phyloP scores from a whole-genome alignment of 2,329 filamentous ascomycete genomes.

The Neopestalotiopsis rosae region DNA sequence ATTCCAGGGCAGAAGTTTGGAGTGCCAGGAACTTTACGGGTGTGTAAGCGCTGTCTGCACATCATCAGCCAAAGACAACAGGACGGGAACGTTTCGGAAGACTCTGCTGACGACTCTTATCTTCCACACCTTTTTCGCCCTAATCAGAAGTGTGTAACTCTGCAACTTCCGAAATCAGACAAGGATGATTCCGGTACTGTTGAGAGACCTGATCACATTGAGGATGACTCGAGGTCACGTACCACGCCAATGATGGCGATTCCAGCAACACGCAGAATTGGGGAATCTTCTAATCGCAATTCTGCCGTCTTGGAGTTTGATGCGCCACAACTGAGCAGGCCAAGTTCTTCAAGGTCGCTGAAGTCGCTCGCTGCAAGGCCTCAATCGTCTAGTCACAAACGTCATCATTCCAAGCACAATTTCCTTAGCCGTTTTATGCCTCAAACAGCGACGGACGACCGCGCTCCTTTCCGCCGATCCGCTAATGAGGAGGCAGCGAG shows the following conservation, averaged over 20 bases:
- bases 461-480: slow-evolving; percentile 84
- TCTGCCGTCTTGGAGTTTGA: slow-evolving; percentile 93
- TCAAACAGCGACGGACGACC: slow-evolving; percentile 67
- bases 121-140: slow-evolving; percentile 67
- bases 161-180: slow-evolving; percentile 43
- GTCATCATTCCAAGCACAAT: slow-evolving; percentile 87
- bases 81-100: slow-evolving; percentile 85
- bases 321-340: slow-evolving; percentile 80
- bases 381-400: slow-evolving; percentile 79
- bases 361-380: slow-evolving; percentile 77
- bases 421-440: slow-evolving; percentile 77
- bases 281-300: slow-evolving; percentile 79
- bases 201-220: slow-evolving; percentile 48
- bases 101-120: slow-evolving; percentile 78
- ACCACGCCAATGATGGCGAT: slow-evolving; percentile 76
- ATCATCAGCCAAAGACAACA: slow-evolving; percentile 91
- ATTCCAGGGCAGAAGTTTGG: slow-evolving; percentile 88
- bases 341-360: slow-evolving; percentile 90
- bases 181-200: slow-evolving; percentile 45
- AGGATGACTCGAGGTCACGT: slow-evolving; percentile 56
- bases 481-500: slow-evolving; percentile 68
- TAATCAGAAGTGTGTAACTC: slow-evolving; percentile 49
- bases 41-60: slow-evolving; percentile 90
- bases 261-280: slow-evolving; percentile 67
- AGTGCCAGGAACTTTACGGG: slow-evolving; percentile 80